A percentile compares a stretch with the other conserved stretches of the same genome.
These are phyloP conservation scores for Saturnispora diversa DNA, from an alignment of 805 yeast genomes.

Conservation along the genomic window DNA sequence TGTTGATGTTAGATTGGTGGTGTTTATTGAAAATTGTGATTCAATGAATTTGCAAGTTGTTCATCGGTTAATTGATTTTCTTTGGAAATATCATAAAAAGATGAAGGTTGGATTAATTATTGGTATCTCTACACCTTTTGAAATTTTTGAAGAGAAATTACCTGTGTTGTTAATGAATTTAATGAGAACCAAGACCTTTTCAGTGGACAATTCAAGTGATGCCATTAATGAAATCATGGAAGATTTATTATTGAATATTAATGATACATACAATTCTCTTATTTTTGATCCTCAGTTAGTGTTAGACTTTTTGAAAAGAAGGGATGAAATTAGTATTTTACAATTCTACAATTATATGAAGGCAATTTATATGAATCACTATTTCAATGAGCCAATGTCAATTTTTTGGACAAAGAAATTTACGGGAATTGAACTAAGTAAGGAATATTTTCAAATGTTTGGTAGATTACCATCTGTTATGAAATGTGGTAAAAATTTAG, in stretches of 20 bases:
- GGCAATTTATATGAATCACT: slow-evolving; percentile 29
- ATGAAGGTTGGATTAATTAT: slow-evolving; percentile 22
- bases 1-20: slow-evolving; percentile 16
- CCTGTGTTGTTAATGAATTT: slow-evolving; percentile 21
- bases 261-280: slow-evolving; percentile 27
- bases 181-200: slow-evolving; percentile 22
- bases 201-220: slow-evolving; percentile 27
- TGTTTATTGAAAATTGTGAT: slow-evolving; percentile 32
- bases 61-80: slow-evolving; percentile 20
- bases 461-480: slow-evolving; percentile 26
- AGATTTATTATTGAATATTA: slow-evolving; percentile 26
- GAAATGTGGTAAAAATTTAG: slow-evolving; percentile 12
- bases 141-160: slow-evolving; percentile 30
- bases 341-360: slow-evolving; percentile 28
- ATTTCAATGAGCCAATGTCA: slow-evolving; percentile 28
- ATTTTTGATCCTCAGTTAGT: slow-evolving; percentile 28
- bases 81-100: slow-evolving; percentile 19
- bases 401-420: slow-evolving; percentile 29
- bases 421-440: slow-evolving; percentile 18
- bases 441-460: slow-evolving; percentile 23
- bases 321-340: slow-evolving; percentile 24
- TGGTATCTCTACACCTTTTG: slow-evolving; percentile 30
- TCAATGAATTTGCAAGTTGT: slow-evolving; percentile 24
- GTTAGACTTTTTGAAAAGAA: slow-evolving; percentile 22
- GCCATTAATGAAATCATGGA: slow-evolving; percentile 28